A percentile compares a stretch with the other conserved stretches of the same genome.
These are phyloP conservation scores for Williopsis jadinii DNA, from an alignment of 1,139 yeast genomes.

Conservation along the genomic window DNA sequence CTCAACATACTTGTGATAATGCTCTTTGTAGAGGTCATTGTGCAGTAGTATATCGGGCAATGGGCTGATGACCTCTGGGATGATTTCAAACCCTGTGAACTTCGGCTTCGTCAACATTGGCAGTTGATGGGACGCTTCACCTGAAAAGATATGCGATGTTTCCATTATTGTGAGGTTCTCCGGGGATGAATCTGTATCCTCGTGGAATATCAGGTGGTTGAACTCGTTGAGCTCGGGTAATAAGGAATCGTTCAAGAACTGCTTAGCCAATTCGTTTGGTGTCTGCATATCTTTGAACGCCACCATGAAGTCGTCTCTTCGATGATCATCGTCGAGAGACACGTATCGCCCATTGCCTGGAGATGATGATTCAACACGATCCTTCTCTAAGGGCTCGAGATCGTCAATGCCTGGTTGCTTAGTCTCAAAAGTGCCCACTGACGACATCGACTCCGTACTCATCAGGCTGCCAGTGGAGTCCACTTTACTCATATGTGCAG, in stretches of 20 bases:
- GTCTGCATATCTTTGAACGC: constrained; percentile 14
- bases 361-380: background rate
- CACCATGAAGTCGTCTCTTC: constrained; percentile 1
- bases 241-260: constrained; percentile 10
- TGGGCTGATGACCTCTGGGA: constrained; percentile 9
- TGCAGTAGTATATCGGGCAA: constrained; percentile 16
- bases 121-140: background rate
- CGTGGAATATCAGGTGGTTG: background rate
- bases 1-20: constrained; percentile 58
- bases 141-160: constrained; percentile 6
- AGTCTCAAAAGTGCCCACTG: background rate
- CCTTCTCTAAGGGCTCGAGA: background rate
- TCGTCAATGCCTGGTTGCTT: background rate
- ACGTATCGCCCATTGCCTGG: background rate
- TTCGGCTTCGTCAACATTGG: constrained; percentile 3
- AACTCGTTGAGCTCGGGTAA: constrained; percentile 8
- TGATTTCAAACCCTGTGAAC: constrained; percentile 10
- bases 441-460: background rate
- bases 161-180: constrained; percentile 6
- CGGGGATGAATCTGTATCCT: constrained; percentile 3
- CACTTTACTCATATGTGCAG: background rate
- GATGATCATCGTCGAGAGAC: background rate
- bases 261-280: constrained; percentile 10
- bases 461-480: background rate
- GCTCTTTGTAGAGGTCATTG: constrained; percentile 17